Evolutionary conservation across 768 basidiomycete species (phyloP).

Genomic region (Lactarius vividus): DNA sequence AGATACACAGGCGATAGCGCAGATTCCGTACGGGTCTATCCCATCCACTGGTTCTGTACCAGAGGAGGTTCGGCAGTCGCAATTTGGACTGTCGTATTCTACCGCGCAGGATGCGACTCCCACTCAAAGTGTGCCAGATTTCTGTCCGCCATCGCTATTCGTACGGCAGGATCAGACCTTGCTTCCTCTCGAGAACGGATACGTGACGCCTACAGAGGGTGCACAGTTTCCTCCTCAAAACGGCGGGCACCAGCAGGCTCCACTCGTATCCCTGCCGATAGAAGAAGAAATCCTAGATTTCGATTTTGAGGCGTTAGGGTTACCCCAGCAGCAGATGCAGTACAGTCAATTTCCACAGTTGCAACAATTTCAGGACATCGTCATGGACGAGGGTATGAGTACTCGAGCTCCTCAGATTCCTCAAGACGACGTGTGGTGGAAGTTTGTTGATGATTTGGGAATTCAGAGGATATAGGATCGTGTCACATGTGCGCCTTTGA

Average conservation of each 20-base stretch:
- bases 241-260: slow-evolving; percentile 3
- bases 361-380: slow-evolving; percentile 20
- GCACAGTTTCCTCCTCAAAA: slow-evolving; percentile 4
- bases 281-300: slow-evolving; percentile 12
- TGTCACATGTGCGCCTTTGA: neutral
- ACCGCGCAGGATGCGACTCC: slow-evolving; percentile 3
- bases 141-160: neutral
- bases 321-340: slow-evolving; percentile 17
- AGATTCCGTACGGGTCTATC: slow-evolving; percentile 4
- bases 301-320: slow-evolving; percentile 10
- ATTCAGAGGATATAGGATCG: slow-evolving; percentile 17
- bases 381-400: slow-evolving; percentile 19
- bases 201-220: neutral
- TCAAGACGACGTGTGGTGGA: slow-evolving; percentile 43
- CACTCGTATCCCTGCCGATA: neutral
- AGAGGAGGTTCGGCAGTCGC: slow-evolving; percentile 6
- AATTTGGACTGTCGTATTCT: slow-evolving; percentile 16
- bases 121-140: slow-evolving; percentile 2
- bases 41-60: neutral
- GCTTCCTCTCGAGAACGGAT: slow-evolving; percentile 11
- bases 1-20: neutral
- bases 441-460: slow-evolving; percentile 37
- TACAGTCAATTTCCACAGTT: slow-evolving; percentile 20
- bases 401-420: slow-evolving; percentile 14
- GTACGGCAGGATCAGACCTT: slow-evolving; percentile 6